Evolutionary conservation across 192 early-diverging fungal species (phyloP).

Genomic region (Chytriomyces confervae): DNA sequence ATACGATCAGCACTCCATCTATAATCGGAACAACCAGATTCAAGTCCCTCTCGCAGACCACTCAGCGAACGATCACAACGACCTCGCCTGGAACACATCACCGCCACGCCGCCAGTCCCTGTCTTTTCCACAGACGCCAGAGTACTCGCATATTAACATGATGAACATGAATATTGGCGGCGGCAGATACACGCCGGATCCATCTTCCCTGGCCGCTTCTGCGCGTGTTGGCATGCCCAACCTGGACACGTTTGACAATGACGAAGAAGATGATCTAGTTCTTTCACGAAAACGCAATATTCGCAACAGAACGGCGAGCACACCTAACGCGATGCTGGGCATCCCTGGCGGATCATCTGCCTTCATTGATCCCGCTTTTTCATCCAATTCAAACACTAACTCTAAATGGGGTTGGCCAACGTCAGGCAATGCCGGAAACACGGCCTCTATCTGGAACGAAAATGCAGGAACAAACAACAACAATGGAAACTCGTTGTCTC

Average conservation of each 20-base stretch:
- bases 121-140: constrained; percentile 60
- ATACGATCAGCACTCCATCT: not conserved
- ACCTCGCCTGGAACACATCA: constrained; percentile 62
- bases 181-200: constrained; percentile 22
- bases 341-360: not conserved
- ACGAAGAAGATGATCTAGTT: constrained; percentile 41
- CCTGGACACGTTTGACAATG: constrained; percentile 5
- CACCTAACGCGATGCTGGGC: constrained; percentile 40
- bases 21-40: not conserved
- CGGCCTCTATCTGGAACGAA: constrained; percentile 15
- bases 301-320: constrained; percentile 42
- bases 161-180: constrained; percentile 29
- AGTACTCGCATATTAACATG: constrained; percentile 23
- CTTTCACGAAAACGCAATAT: constrained; percentile 44
- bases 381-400: not conserved
- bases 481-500: constrained; percentile 3
- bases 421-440: not conserved
- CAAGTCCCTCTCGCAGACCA: not conserved
- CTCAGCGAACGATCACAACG: constrained; percentile 4
- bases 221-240: not conserved
- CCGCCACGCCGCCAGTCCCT: constrained; percentile 55
- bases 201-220: not conserved
- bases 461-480: not conserved
- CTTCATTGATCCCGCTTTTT: constrained; percentile 1
- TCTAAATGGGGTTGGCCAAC: not conserved